These are phyloP conservation scores for Globisporangium polare DNA, from an alignment of 352 stramenopile species.

Conservation along the genomic window DNA sequence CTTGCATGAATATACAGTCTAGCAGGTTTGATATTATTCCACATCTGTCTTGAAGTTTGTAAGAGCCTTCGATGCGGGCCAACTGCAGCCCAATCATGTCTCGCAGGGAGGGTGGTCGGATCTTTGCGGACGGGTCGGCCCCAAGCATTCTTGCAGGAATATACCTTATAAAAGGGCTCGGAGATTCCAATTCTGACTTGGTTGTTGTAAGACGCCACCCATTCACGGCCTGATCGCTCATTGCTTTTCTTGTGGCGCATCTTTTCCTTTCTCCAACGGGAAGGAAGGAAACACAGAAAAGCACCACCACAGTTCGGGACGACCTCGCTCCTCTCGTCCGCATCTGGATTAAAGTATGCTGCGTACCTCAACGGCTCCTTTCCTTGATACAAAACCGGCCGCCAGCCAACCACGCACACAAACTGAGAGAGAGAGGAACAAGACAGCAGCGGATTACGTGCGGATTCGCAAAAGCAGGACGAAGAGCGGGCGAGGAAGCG, in stretches of 20 bases:
- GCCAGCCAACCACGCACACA: conserved; percentile 31
- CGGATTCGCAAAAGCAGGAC: neutral
- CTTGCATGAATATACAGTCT: no score
- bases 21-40: no score
- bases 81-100: no score
- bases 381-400: conserved; percentile 12
- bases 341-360: conserved; percentile 16
- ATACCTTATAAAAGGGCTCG: no score
- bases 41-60: no score
- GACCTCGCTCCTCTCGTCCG: neutral
- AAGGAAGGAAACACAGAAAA: conserved; percentile 5
- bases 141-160: no score
- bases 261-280: neutral
- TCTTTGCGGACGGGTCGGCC: no score
- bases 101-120: no score
- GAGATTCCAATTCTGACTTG: neutral
- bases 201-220: neutral
- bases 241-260: neutral
- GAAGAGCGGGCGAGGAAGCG: conserved; percentile 7
- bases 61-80: no score
- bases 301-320: conserved; percentile 6
- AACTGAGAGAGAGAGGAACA: conserved; percentile 22
- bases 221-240: neutral
- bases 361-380: conserved; percentile 13
- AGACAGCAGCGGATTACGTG: conserved; percentile 9